These are phyloP conservation scores for Ophiobolus disseminans DNA, from an alignment of 2,329 filamentous ascomycete genomes.

Conservation along the genomic window DNA sequence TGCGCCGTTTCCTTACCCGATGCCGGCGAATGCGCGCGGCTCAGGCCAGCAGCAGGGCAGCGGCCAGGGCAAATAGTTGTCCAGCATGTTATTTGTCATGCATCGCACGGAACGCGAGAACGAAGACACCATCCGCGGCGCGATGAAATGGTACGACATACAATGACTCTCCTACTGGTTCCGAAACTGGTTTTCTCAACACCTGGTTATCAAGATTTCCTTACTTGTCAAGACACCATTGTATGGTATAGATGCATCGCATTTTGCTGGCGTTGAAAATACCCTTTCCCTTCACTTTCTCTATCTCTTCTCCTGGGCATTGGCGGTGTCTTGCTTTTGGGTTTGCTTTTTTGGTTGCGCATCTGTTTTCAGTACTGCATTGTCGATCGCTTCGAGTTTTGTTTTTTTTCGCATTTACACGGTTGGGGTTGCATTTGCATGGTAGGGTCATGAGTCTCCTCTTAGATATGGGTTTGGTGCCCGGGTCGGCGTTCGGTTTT, in stretches of 20 bases:
- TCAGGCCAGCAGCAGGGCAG: conserved; percentile 25
- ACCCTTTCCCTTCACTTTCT: conserved; percentile 12
- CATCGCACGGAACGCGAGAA: conserved; percentile 2
- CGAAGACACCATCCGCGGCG: not conserved
- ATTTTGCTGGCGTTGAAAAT: conserved; percentile 15
- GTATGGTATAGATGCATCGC: conserved; percentile 11
- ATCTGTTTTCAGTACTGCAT: conserved; percentile 1
- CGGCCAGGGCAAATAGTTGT: conserved; percentile 26
- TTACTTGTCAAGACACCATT: not conserved
- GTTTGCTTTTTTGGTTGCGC: not conserved
- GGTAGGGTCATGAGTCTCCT: conserved; percentile 1
- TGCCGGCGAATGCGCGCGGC: conserved; percentile 38
- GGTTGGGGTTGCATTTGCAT: conserved; percentile 11
- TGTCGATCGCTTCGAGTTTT: not conserved
- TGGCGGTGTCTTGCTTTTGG: not conserved
- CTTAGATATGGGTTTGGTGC: conserved; percentile 3
- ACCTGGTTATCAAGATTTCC: not conserved
- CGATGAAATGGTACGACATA: not conserved
- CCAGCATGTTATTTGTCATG: not conserved
- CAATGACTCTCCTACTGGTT: not conserved
- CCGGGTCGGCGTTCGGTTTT: conserved; percentile 16
- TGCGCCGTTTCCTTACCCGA: conserved; percentile 47
- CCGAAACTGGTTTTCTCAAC: not conserved
- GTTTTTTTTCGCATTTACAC: conserved; percentile 5
- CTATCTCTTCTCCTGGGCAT: conserved; percentile 3